Conservation (phyloP, 2,329 filamentous ascomycete genomes). For the Colletotrichum neosansevieriae region DNA sequence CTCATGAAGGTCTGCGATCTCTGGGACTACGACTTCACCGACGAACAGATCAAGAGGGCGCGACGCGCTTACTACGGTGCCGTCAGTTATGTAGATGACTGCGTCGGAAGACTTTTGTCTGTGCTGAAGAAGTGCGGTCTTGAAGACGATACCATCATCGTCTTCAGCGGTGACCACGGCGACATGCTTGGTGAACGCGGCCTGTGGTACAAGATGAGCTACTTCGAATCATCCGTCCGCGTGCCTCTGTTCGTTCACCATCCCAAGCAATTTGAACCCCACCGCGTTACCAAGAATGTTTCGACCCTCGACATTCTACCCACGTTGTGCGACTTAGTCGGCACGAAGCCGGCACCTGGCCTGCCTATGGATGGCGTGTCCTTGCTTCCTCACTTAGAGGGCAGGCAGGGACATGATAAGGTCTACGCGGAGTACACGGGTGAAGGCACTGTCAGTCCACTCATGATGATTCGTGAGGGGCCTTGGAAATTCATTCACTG, state of each 20-base stretch:
- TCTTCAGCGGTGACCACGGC: constrained; percentile 94
- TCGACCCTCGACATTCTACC: constrained; percentile 92
- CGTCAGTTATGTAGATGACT: constrained; percentile 93
- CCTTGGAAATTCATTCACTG: constrained; percentile 93
- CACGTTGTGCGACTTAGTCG: constrained; percentile 86
- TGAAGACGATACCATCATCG: constrained; percentile 87
- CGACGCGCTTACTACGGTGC: constrained; percentile 92
- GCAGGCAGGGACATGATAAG: constrained; percentile 78
- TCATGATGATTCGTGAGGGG: constrained; percentile 94
- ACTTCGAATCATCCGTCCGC: constrained; percentile 91
- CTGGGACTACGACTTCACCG: constrained; percentile 84
- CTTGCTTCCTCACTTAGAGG: constrained; percentile 81
- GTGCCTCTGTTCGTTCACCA: constrained; percentile 90
- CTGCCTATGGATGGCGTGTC: constrained; percentile 90
- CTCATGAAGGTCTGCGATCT: constrained; percentile 89
- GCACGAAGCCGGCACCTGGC: constrained; percentile 74
- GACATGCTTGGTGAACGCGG: constrained; percentile 96
- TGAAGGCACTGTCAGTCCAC: constrained; percentile 87
- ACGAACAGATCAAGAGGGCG: constrained; percentile 87
- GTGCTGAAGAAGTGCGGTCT: constrained; percentile 84
- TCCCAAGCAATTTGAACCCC: constrained; percentile 79
- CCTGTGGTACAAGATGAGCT: constrained; percentile 98
- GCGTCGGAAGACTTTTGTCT: constrained; percentile 84
- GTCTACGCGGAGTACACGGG: constrained; percentile 97
- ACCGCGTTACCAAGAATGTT: constrained; percentile 84